phyloP scores from a whole-genome alignment of 371 early-diverging fungal species.

The Dinochytrium kinnereticum region DNA sequence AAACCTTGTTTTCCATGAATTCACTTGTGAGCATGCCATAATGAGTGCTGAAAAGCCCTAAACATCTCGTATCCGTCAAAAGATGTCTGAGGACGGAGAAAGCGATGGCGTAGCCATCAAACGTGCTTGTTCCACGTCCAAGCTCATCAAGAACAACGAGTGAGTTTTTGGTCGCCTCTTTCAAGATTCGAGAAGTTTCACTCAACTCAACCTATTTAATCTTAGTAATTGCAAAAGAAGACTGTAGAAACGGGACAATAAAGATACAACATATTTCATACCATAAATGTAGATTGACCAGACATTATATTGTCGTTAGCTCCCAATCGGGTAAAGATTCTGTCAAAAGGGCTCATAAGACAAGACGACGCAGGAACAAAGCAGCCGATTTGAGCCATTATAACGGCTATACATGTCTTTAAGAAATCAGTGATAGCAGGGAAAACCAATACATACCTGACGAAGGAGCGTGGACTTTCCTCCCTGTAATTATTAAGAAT shows the following conservation, averaged over 20 bases:
- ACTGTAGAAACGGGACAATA: background rate
- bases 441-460: conserved; percentile 63
- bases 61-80: conserved; percentile 81
- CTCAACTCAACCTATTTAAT: conserved; percentile 71
- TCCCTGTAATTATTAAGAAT: conserved; percentile 23
- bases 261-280: conserved; percentile 33
- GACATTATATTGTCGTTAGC: conserved; percentile 97
- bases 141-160: conserved; percentile 99
- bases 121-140: conserved; percentile 98
- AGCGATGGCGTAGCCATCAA: conserved; percentile 98
- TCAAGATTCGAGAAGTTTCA: conserved; percentile 95
- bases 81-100: conserved; percentile 91
- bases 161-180: conserved; percentile 89
- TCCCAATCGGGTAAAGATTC: conserved; percentile 95
- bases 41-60: conserved; percentile 97
- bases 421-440: conserved; percentile 18
- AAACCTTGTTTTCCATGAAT: conserved; percentile 66
- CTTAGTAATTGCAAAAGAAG: background rate
- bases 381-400: conserved; percentile 98
- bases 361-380: conserved; percentile 91
- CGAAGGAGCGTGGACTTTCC: conserved; percentile 96
- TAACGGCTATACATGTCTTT: conserved; percentile 92
- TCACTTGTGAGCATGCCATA: conserved; percentile 92
- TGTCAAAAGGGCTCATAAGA: conserved; percentile 87
- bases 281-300: conserved; percentile 99